A percentile compares a stretch with the other conserved stretches of the same genome.
Evolutionary conservation across 306 rosid species (phyloP).

Genomic region (Rosa lucieae): DNA sequence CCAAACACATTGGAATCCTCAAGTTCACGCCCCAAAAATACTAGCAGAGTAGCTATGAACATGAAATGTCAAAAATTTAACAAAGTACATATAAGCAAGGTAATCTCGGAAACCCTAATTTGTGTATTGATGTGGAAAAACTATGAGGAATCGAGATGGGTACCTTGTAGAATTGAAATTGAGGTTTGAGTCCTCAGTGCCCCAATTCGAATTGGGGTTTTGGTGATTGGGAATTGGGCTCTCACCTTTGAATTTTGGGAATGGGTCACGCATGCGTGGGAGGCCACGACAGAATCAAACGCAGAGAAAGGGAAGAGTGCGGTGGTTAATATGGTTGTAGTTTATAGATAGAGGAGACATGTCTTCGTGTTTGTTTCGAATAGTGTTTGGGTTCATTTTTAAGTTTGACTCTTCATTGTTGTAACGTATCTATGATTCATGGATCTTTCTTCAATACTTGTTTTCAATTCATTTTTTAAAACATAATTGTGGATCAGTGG

Average conservation of each 20-base stretch:
- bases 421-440: too few relatives aligned
- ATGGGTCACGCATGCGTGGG: neutral
- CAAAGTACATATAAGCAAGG: neutral
- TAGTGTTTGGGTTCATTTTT: too few relatives aligned
- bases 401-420: too few relatives aligned
- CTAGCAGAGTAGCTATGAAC: neutral
- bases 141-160: neutral
- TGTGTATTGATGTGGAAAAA: neutral
- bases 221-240: neutral
- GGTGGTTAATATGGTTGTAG: slow-evolving; percentile 7
- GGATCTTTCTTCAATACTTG: too few relatives aligned
- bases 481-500: too few relatives aligned
- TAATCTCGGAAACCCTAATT: slow-evolving; percentile 8
- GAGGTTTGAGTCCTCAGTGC: neutral
- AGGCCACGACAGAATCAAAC: neutral
- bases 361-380: too few relatives aligned
- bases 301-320: neutral
- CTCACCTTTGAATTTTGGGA: neutral
- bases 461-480: too few relatives aligned
- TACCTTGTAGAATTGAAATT: slow-evolving; percentile 12
- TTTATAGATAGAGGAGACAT: neutral
- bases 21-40: too few relatives aligned
- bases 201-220: slow-evolving; percentile 13
- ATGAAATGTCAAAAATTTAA: neutral
- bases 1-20: neutral